Evolutionary conservation across 345 rosid species (phyloP), one percentile per base, ranked within the genome.

Genomic region (Citrus inodora): DNA sequence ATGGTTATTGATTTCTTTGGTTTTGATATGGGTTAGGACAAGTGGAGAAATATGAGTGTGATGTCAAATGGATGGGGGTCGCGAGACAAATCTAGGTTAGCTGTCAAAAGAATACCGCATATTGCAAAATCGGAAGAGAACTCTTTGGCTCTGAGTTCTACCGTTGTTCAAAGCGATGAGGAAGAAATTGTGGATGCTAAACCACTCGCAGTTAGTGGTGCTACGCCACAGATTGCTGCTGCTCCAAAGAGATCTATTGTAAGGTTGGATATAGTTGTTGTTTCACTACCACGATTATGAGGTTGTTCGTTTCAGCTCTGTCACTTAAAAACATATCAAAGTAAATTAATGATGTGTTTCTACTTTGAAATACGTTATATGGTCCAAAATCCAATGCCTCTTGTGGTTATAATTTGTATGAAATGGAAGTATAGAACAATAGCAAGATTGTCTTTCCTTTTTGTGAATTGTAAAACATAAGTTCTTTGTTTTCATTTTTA

Each of bases 31-130:
- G 48, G 78, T 78, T 81, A 94, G 99, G 98, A 97, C 83, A 97
- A 97, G 82, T 97, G 99, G 99, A 91, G 99, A 85, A 94, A 97
- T 82, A 92, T 97, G 97, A 92, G 97, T 83, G 98, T 92, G 77
- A 92, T 94, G 94, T 92, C 93, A 21, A 93, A 89, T 90, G 99
- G 98, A 7, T 97, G 90, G 93, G 90, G 90, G 66, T 87, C 99
- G n/a, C 90, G 97, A 24, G 97, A 94, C 33, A 94, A 90, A 83
- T 82, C 93, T 76, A 90, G 94, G 89, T 55, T 92, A 81, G 84
- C 95, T 33, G 73, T 92, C 60, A 97, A 89, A 82, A 90, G 92
- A 85, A 82, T 86, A 42, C 87, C 75, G 7, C 86, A 88, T 73
- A 80, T 84, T 68, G 74, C 88, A 48, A 90, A 81, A 83, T 89